Evolutionary conservation across 768 basidiomycete species (phyloP).

Genomic region (Symmetrospora coprosmae): DNA sequence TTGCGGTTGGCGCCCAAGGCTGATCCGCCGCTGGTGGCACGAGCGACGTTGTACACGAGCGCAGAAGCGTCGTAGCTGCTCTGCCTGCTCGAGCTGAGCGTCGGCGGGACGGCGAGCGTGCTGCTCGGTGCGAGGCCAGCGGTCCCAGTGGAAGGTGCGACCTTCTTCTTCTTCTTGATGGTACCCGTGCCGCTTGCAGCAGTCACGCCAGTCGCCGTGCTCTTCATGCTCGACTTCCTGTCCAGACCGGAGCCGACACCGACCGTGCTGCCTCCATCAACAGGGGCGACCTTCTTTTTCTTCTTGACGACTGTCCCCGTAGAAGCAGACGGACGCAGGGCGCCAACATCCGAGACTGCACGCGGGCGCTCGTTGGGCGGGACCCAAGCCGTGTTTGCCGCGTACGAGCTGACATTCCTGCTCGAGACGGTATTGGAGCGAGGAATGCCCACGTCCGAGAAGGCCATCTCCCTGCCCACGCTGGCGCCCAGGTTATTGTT

Average conservation of each 20-base stretch:
- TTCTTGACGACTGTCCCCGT: constrained; percentile 5
- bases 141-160: neutral
- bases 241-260: too few species aligned
- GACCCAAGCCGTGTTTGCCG: neutral
- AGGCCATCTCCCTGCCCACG: neutral
- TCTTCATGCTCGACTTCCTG: too few species aligned
- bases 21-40: neutral
- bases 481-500: neutral
- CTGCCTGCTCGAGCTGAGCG: neutral
- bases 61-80: neutral
- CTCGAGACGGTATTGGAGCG: neutral
- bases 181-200: too few species aligned
- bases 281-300: constrained; percentile 13
- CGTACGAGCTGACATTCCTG: constrained; percentile 3
- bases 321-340: neutral
- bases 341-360: constrained; percentile 11
- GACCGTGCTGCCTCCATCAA: too few species aligned
- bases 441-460: neutral
- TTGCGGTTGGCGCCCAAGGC: neutral
- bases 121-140: neutral
- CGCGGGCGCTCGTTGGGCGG: neutral
- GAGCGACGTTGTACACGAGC: neutral
- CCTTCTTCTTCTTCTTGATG: neutral
- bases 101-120: neutral
- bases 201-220: too few species aligned